A percentile compares a stretch with the other conserved stretches of the same genome.
phyloP scores from a whole-genome alignment of 192 early-diverging fungal species.

The Podila verticillata region DNA sequence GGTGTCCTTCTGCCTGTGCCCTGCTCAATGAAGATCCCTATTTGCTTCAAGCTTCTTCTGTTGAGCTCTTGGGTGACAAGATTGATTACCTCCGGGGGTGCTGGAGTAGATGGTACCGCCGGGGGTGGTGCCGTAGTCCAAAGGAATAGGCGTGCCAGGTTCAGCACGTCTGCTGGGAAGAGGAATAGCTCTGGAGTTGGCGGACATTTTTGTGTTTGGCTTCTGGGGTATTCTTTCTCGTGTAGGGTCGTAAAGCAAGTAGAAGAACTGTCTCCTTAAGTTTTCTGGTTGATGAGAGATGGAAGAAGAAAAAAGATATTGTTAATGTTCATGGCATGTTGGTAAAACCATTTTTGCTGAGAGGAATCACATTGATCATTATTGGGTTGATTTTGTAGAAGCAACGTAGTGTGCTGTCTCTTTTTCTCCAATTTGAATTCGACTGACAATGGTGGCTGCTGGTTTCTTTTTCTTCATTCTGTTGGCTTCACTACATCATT shows the following conservation, averaged over 20 bases:
- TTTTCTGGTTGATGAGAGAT: not conserved
- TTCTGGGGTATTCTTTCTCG: conserved; percentile 43
- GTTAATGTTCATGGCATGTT: not conserved
- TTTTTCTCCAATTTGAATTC: too few relatives aligned
- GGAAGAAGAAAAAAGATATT: not conserved
- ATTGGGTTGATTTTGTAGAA: not conserved
- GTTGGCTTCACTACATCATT: too few relatives aligned
- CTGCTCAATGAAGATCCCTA: too few relatives aligned
- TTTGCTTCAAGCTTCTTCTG: not conserved
- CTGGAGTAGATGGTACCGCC: conserved; percentile 69
- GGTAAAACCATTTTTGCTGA: not conserved
- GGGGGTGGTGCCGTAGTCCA: conserved; percentile 69
- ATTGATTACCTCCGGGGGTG: conserved; percentile 64
- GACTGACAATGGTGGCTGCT: not conserved
- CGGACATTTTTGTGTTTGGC: conserved; percentile 49
- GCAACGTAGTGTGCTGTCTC: too few relatives aligned
- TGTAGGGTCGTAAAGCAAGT: not conserved
- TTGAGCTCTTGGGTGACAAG: not conserved
- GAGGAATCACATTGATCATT: not conserved
- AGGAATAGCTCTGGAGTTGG: conserved; percentile 54
- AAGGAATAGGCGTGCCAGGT: conserved; percentile 59
- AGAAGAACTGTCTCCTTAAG: conserved; percentile 3
- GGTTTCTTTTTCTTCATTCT: not conserved
- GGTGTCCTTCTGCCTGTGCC: too few relatives aligned
- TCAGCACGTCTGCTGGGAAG: conserved; percentile 62